Base-by-base conservation (phyloP, 2,329 filamentous ascomycete species). In the Neonectria coccinea region DNA sequence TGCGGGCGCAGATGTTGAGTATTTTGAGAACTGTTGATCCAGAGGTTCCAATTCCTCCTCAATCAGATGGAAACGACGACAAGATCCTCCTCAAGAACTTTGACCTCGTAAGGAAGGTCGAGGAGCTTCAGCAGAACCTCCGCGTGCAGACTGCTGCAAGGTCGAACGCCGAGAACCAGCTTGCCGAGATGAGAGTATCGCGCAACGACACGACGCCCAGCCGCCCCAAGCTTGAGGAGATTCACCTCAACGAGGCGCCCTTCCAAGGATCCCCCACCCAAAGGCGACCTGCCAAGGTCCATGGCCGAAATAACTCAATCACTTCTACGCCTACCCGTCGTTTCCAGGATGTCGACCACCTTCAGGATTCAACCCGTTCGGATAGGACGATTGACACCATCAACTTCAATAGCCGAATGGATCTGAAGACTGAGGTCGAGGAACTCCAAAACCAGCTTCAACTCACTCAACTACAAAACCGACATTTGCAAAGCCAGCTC, bases 391-490 rank as follows among this genome's bases (percentile, higher is more conserved):
- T 75, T 25, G 95, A 97, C 77, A 92, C 93, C 16, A 83, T 94
- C 45, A 91, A 90, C 70, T 93, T 93, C 80, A 95, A 96, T 80
- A 93, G 91, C 74, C 90, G 91, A 42, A 95, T 97, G 90, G 95
- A 98, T 76, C 83, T 97, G 64, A 96, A 94, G 74, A 88, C 93
- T 4, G 94, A 98, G 74, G 85, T 97, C 12, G 95, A 98, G 77
- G 90, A 97, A 78, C 85, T 97, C 27, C 95, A 97, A 77, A 97
- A 97, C 76, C 93, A 97, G 77, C 86, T 98, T 56, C 95, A 98
- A 75, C 88, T 98, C 77, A 90, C 92, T 5, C 92, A 97, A 78
- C 97, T 98, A 93, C 92, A 97, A 73, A 97, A 97, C 79, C 90
- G 92, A 36, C 94, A 98, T 74, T 87, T 98, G 6, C 92, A 97